Percentiles rank a stretch among this genome's conserved stretches.
Conservation (phyloP, 371 early-diverging fungal species). For the Rhizopus stolonifer region DNA sequence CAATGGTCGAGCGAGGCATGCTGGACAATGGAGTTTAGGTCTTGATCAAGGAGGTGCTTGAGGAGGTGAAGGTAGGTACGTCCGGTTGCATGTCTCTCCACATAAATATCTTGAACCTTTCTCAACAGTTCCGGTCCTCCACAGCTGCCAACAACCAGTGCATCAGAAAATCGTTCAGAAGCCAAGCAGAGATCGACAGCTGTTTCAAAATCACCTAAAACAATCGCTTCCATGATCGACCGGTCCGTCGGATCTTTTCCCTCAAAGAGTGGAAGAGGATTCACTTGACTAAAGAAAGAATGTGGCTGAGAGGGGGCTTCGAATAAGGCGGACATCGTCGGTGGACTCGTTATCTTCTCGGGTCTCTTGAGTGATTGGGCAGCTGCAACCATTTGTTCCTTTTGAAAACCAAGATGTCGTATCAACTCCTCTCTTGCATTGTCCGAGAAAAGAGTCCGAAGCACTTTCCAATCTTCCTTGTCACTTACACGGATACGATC, state of each 20-base stretch:
- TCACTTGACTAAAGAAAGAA: not conserved
- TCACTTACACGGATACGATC: not conserved
- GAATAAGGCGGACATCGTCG: not conserved
- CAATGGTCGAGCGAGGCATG: constrained; percentile 78
- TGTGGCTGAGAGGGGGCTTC: not conserved
- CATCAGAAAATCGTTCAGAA: constrained; percentile 82
- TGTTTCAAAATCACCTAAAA: constrained; percentile 87
- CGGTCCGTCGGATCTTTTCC: constrained; percentile 41
- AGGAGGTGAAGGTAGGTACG: constrained; percentile 78
- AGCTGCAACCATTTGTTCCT: not conserved
- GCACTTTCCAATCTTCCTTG: constrained; percentile 3
- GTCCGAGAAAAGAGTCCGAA: not conserved
- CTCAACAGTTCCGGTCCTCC: constrained; percentile 81
- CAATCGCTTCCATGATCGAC: constrained; percentile 77
- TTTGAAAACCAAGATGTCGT: constrained; percentile 2
- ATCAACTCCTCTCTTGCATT: constrained; percentile 6
- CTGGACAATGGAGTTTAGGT: constrained; percentile 77
- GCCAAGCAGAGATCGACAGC: constrained; percentile 84
- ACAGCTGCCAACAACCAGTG: constrained; percentile 81
- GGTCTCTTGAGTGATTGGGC: not conserved
- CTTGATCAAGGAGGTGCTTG: constrained; percentile 72
- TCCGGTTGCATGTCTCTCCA: constrained; percentile 51
- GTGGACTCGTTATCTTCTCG: no score
- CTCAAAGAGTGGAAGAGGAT: not conserved
- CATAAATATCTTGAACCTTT: constrained; percentile 24